A percentile compares a stretch with the other conserved stretches of the same genome.
These are phyloP conservation scores for Sporisorium exsertum DNA, from an alignment of 1,284 basidiomycete species.

Conservation along the genomic window DNA sequence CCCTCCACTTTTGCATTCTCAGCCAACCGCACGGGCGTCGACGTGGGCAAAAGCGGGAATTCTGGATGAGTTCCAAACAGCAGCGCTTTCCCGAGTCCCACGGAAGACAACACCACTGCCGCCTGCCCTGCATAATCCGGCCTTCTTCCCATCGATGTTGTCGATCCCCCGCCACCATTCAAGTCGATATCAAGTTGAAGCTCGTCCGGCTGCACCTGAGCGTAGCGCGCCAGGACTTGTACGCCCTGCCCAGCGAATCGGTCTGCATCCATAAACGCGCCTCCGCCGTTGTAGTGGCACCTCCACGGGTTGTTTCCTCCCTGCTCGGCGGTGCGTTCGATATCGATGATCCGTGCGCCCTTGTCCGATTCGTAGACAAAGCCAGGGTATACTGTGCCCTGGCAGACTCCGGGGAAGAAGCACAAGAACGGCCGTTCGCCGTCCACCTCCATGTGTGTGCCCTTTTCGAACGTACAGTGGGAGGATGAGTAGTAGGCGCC, in stretches of 20 bases:
- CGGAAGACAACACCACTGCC: slow-evolving; percentile 73
- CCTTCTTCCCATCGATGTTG: neutral
- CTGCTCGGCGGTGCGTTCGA: slow-evolving; percentile 49
- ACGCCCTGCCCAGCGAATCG: slow-evolving; percentile 48
- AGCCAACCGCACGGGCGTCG: slow-evolving; percentile 38
- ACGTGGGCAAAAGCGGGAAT: slow-evolving; percentile 72
- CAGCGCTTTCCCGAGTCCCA: slow-evolving; percentile 75
- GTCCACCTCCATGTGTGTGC: slow-evolving; percentile 72
- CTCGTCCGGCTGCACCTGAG: slow-evolving; percentile 51
- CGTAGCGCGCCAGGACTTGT: slow-evolving; percentile 71
- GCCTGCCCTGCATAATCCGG: slow-evolving; percentile 61
- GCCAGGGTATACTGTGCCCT: slow-evolving; percentile 75
- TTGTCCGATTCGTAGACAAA: slow-evolving; percentile 73
- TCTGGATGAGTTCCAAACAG: slow-evolving; percentile 79
- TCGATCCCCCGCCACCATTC: neutral
- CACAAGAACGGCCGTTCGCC: slow-evolving; percentile 73
- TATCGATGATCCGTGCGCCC: slow-evolving; percentile 70
- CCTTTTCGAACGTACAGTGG: slow-evolving; percentile 73
- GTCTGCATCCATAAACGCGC: slow-evolving; percentile 71
- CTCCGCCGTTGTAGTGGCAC: slow-evolving; percentile 75
- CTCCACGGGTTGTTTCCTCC: slow-evolving; percentile 22
- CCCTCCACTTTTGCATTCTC: slow-evolving; percentile 19
- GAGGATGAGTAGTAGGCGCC: slow-evolving; percentile 74
- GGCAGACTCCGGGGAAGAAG: slow-evolving; percentile 75
- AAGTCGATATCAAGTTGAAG: slow-evolving; percentile 36